Evolutionary conservation across 2,329 filamentous ascomycete species (phyloP).

Genomic region (Cercospora beticola): DNA sequence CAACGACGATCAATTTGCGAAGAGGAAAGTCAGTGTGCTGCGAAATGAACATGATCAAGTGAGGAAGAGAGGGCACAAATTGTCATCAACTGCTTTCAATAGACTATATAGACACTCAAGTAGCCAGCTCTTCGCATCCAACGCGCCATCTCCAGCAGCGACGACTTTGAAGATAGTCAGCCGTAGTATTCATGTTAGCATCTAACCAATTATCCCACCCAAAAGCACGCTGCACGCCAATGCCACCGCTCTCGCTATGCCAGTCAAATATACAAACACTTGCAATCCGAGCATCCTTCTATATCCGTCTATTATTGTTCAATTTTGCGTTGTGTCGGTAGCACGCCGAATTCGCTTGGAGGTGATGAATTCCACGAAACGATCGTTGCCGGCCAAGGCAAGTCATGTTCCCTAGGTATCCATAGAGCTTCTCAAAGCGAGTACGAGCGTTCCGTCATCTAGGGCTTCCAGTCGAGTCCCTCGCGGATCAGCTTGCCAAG

Average conservation of each 20-base stretch:
- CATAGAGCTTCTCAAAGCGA: neutral
- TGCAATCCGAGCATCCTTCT: neutral
- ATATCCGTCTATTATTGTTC: neutral
- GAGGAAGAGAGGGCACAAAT: neutral
- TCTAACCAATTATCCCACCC: neutral
- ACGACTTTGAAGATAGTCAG: neutral
- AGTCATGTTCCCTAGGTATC: neutral
- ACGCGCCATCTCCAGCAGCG: neutral
- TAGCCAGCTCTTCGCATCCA: slow-evolving; percentile 19
- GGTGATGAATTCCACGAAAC: neutral
- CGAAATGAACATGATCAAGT: neutral
- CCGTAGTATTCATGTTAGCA: neutral
- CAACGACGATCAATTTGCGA: neutral
- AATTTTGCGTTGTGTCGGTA: neutral
- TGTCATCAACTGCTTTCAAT: neutral
- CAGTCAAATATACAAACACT: neutral
- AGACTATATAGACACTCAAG: slow-evolving; percentile 14
- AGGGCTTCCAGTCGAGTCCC: slow-evolving; percentile 38
- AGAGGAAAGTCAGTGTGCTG: neutral
- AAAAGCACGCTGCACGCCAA: neutral
- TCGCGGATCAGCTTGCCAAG: slow-evolving; percentile 47
- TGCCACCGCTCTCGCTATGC: neutral
- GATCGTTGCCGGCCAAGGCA: neutral
- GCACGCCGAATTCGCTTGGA: neutral
- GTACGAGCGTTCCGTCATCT: neutral